Base-by-base conservation (phyloP, 2,329 filamentous ascomycete genomes). In the Pseudogymnoascus sp. region DNA sequence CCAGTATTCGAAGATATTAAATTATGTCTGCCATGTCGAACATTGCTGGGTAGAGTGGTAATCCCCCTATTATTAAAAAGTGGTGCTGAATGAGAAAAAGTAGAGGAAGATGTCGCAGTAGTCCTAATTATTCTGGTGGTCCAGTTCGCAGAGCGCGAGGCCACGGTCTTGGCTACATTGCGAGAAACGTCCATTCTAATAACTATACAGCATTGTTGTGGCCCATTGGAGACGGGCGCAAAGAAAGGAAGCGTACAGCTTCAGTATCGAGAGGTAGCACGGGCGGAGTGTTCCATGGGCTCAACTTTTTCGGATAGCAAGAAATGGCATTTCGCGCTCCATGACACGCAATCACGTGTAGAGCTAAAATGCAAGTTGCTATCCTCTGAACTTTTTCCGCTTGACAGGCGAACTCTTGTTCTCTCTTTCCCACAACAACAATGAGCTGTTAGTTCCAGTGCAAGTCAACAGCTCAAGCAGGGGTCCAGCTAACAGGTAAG, bases 181-280 rank as follows among this genome's bases (percentile, higher is more conserved):
- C 35, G 33, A 38, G 58, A 60, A 40, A 60, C 38, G 38, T 60
- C 58, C 58, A 60, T 60, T 55, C 49, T 55, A 55, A 55, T 55
- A 55, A 21, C 49, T 55, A 55, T n/a, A 9, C 49, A 11, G 28
- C 49, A 55, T 55, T 18, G 16, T 55, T 55, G 49, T 55, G 28
- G 49, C 28, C 49, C 49, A 55, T 55, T 55, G 49, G 49, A 55
- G 25, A 55, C n/a, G 28, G 49, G 28, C 49, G 49, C 49, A 55
- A 35, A 35, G 28, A 55, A 55, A 35, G 28, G n/a, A 35, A 21
- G 28, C 16, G 49, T 21, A 21, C 11, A 52, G 45, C 45, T 18
- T 25, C 25, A 25, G 9, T 55, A 55, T 55, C 18, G 49, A 55
- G 49, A 33, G 49, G 49, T 16, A 4, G 23, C 45, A 52, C 45